Conservation (phyloP, 305 asterid species). For the Fraxinus paxiana region DNA sequence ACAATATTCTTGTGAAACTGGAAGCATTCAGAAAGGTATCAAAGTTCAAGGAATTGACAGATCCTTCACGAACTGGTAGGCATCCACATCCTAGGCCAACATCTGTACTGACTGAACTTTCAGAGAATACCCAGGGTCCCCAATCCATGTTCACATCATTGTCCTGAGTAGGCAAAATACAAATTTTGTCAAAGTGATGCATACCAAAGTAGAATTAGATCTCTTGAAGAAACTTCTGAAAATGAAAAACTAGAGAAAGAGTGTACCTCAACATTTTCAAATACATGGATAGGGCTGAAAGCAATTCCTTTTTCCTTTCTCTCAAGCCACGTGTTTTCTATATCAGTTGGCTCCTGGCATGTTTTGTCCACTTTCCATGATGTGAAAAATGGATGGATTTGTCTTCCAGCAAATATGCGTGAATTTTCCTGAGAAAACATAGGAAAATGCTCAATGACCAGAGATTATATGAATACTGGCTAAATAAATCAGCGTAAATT, state of each 20-base stretch:
- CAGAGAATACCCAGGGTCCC: constrained; percentile 71
- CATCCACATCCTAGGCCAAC: constrained; percentile 36
- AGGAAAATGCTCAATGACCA: constrained; percentile 19
- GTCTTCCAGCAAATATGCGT: constrained; percentile 73
- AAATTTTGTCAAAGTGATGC: constrained; percentile 9
- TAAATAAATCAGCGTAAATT: constrained; percentile 3
- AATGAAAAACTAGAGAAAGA: constrained; percentile 22
- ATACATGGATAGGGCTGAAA: constrained; percentile 75
- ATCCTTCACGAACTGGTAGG: constrained; percentile 48
- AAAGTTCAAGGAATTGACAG: constrained; percentile 55
- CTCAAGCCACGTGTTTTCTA: constrained; percentile 42
- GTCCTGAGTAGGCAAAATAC: constrained; percentile 48
- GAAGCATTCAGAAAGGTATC: constrained; percentile 42
- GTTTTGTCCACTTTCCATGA: constrained; percentile 59
- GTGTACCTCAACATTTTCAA: constrained; percentile 63
- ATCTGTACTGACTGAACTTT: constrained; percentile 26
- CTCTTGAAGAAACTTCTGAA: constrained; percentile 3
- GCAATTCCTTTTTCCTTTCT: constrained; percentile 47
- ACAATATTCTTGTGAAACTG: constrained; percentile 27
- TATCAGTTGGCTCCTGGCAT: constrained; percentile 48
- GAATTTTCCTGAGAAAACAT: constrained; percentile 62
- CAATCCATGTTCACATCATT: constrained; percentile 49
- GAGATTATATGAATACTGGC: constrained; percentile 5
- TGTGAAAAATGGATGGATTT: constrained; percentile 86
- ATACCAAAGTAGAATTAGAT: constrained; percentile 13